Evolutionary conservation across 2,329 filamentous ascomycete genomes (phyloP).

Genomic region (Tolypocladium inflatum): DNA sequence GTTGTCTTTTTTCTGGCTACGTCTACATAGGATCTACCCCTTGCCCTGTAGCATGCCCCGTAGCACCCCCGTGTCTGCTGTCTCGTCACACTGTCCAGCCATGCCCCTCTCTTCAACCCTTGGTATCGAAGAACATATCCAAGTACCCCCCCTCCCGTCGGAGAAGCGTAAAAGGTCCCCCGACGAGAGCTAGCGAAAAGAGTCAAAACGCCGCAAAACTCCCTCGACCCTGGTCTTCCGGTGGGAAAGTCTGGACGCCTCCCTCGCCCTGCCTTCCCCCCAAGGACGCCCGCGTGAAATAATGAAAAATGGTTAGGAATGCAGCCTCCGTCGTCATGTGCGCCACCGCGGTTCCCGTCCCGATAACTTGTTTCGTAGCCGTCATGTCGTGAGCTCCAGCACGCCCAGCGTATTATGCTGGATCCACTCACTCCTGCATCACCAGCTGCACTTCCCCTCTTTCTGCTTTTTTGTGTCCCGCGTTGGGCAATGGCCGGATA

Average conservation of each 20-base stretch:
- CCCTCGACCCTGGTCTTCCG: not conserved
- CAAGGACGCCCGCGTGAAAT: not conserved
- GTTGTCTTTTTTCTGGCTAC: not conserved
- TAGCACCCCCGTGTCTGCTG: not conserved
- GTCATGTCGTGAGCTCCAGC: constrained; percentile 1
- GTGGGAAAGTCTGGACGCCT: not conserved
- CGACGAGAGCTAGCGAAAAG: not conserved
- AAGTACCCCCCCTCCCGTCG: not conserved
- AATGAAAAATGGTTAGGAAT: not conserved
- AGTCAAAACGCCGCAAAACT: not conserved
- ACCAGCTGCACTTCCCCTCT: not conserved
- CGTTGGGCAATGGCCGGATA: not conserved
- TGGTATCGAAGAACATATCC: not conserved
- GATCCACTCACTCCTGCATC: not conserved
- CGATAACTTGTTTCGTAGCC: constrained; percentile 2
- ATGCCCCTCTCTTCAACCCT: not conserved
- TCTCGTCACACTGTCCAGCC: not conserved
- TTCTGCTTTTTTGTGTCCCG: not conserved
- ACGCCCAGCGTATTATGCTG: not conserved
- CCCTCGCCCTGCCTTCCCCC: not conserved
- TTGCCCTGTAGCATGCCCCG: not conserved
- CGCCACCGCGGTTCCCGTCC: not conserved
- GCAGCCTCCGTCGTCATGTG: not conserved
- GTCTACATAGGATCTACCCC: not conserved
- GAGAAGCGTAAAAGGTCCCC: not conserved